A percentile compares a stretch with the other conserved stretches of the same genome.
phyloP scores from a whole-genome alignment of 441 rosid genomes.

The Adansonia grandidieri region DNA sequence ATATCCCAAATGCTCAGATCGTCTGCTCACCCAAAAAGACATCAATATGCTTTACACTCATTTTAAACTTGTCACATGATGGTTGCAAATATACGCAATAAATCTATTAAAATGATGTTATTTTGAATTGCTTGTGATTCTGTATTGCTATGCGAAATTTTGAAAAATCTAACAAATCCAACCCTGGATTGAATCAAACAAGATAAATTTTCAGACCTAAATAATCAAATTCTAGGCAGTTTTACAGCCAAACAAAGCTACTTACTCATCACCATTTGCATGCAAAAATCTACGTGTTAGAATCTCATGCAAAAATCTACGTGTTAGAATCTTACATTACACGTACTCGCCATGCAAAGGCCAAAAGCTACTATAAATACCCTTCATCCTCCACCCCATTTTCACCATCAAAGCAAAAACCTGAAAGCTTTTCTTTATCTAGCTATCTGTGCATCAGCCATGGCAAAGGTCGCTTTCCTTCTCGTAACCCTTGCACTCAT shows the following conservation, averaged over 20 bases:
- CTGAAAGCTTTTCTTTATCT: no score
- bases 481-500: constrained; percentile 24
- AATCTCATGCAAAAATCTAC: constrained; percentile 1
- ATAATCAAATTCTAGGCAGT: neutral
- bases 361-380: neutral
- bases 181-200: neutral
- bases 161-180: no score
- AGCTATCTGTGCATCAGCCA: neutral
- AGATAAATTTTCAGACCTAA: neutral
- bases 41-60: no score
- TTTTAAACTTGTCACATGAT: no score
- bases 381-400: neutral
- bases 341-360: constrained; percentile 11
- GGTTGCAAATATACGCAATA: no score
- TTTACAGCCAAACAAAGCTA: neutral
- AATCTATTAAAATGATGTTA: no score
- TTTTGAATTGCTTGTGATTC: no score
- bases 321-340: neutral
- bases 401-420: neutral
- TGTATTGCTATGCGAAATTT: no score
- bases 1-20: no score
- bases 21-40: no score
- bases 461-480: constrained; percentile 37
- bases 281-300: constrained; percentile 14
- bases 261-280: neutral